Percentiles rank a stretch among this genome's conserved stretches.
Conservation (phyloP, 2,329 filamentous ascomycete genomes). For the Botrytis porri region DNA sequence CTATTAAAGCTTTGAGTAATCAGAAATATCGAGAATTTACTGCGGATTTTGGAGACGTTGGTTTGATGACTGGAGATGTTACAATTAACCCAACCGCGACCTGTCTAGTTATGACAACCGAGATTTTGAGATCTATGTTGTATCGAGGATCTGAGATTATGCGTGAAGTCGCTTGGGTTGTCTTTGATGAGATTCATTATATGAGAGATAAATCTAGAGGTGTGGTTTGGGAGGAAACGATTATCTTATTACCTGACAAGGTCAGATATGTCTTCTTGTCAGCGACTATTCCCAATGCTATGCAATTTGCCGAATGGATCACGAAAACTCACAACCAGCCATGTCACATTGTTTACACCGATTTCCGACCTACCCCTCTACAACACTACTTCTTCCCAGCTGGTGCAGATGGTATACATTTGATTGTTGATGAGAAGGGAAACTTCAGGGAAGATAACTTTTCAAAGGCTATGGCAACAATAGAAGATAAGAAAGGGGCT, state of each 20-base stretch:
- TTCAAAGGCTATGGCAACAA: conserved; percentile 87
- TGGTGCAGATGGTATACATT: conserved; percentile 86
- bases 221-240: conserved; percentile 99
- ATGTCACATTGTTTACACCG: conserved; percentile 98
- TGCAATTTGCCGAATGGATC: conserved; percentile 99
- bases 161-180: conserved; percentile 97
- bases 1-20: conserved; percentile 97
- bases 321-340: conserved; percentile 96
- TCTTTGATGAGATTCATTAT: conserved; percentile 99
- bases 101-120: conserved; percentile 97
- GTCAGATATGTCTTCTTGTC: conserved; percentile 98
- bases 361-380: conserved; percentile 92
- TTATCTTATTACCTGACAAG: conserved; percentile 96
- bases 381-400: conserved; percentile 98
- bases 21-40: conserved; percentile 98
- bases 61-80: conserved; percentile 97
- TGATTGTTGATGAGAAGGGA: conserved; percentile 96
- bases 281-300: conserved; percentile 96
- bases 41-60: conserved; percentile 93
- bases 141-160: conserved; percentile 98
- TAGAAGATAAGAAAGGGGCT: conserved; percentile 82
- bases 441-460: conserved; percentile 97
- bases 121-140: conserved; percentile 98
- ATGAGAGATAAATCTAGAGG: conserved; percentile 91
- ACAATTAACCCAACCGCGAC: conserved; percentile 98